Evolutionary conservation across 192 early-diverging fungal genomes (phyloP).

Genomic region (Coemansia sp.): DNA sequence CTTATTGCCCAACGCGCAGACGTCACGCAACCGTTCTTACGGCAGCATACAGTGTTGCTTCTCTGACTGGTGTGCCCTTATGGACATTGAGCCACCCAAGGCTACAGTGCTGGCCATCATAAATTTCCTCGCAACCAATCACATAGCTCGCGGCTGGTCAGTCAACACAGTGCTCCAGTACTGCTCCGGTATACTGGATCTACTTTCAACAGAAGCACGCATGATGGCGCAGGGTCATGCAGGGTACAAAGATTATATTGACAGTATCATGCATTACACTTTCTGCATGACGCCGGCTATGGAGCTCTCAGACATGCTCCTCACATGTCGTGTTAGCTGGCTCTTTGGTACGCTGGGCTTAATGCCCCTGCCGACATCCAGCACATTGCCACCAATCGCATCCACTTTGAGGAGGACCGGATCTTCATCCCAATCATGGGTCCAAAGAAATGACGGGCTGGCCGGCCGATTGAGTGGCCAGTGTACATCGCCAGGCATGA

Average conservation of each 20-base stretch:
- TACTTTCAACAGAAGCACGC: background rate
- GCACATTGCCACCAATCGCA: background rate
- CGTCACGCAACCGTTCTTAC: too few species aligned
- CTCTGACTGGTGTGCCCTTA: background rate
- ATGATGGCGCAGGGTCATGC: background rate
- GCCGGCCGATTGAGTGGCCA: too few species aligned
- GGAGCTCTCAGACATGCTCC: background rate
- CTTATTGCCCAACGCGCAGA: background rate
- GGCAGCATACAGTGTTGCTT: background rate
- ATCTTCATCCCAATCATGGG: background rate
- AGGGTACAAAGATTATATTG: too few species aligned
- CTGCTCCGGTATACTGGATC: background rate
- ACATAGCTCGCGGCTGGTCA: too few species aligned
- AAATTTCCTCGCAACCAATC: background rate
- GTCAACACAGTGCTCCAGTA: too few species aligned
- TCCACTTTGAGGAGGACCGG: background rate
- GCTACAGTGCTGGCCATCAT: background rate
- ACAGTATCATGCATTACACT: background rate
- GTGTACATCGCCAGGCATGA: too few species aligned
- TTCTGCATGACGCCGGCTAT: background rate
- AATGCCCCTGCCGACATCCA: slow-evolving; percentile 1
- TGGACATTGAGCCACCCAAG: background rate
- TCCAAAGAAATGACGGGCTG: background rate
- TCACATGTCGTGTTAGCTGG: background rate
- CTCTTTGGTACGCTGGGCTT: background rate